A percentile compares a stretch with the other conserved stretches of the same genome.
phyloP scores from a whole-genome alignment of 495 filamentous ascomycete genomes.

The Podospora pseudopauciseta region DNA sequence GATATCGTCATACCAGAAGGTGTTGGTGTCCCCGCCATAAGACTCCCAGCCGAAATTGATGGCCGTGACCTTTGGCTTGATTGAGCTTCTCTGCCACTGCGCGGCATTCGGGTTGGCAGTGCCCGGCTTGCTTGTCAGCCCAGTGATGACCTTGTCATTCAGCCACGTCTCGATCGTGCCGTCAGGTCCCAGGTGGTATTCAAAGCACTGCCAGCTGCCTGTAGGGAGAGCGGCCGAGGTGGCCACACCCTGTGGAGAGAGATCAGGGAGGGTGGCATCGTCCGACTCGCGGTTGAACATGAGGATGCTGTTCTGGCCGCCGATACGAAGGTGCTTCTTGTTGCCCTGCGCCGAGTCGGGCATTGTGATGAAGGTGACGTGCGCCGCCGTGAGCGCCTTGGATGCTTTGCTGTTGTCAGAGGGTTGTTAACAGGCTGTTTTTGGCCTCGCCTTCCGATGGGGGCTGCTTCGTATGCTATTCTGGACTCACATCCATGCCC shows the following conservation, averaged over 20 bases:
- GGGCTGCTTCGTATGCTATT: background rate
- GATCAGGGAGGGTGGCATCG: constrained; percentile 57
- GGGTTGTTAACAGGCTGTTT: background rate
- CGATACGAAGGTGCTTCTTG: constrained; percentile 57
- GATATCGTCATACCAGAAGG: constrained; percentile 58
- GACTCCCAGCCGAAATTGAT: constrained; percentile 61
- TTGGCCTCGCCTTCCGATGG: too few relatives aligned
- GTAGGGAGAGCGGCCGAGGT: constrained; percentile 48
- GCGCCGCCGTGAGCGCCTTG: constrained; percentile 49
- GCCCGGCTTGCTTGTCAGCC: constrained; percentile 45
- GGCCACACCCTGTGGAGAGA: constrained; percentile 54
- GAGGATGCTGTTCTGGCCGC: constrained; percentile 53
- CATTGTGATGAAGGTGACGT: constrained; percentile 61
- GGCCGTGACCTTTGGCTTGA: constrained; percentile 48
- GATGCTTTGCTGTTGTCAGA: constrained; percentile 44
- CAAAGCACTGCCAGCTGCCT: constrained; percentile 52
- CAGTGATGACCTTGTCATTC: constrained; percentile 46
- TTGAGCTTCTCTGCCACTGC: constrained; percentile 46
- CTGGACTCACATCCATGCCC: constrained; percentile 49
- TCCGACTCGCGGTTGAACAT: constrained; percentile 61
- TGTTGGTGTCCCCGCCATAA: constrained; percentile 55
- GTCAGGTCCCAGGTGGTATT: constrained; percentile 54
- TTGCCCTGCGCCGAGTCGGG: constrained; percentile 51
- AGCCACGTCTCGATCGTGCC: constrained; percentile 57
- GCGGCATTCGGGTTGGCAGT: constrained; percentile 47